phyloP scores from a whole-genome alignment of 176 grass and related monocot species.

The Carex kokanica region DNA sequence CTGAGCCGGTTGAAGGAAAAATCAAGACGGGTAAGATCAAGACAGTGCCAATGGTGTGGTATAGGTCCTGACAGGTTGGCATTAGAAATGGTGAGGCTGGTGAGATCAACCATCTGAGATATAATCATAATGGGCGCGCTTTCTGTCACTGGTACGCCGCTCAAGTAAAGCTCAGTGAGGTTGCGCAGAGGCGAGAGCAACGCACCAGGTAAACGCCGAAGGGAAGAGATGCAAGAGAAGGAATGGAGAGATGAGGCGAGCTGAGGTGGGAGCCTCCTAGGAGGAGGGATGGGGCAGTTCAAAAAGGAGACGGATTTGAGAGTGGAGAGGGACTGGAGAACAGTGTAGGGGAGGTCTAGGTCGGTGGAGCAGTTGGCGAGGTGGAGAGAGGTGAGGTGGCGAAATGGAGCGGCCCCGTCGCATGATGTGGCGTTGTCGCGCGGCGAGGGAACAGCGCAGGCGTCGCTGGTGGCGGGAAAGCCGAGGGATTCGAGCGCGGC shows the following conservation, averaged over 20 bases:
- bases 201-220: conserved; percentile 48
- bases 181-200: conserved; percentile 74
- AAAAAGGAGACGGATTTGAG: conserved; percentile 52
- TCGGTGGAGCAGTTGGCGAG: conserved; percentile 75
- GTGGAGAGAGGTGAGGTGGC: conserved; percentile 62
- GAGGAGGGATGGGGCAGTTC: conserved; percentile 54
- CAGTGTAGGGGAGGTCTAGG: conserved; percentile 56
- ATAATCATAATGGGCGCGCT: conserved; percentile 54
- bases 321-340: conserved; percentile 55
- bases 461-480: conserved; percentile 33
- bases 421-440: conserved; percentile 48
- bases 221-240: conserved; percentile 72
- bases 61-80: conserved; percentile 73
- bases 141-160: conserved; percentile 45
- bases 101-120: conserved; percentile 64
- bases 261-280: conserved; percentile 45
- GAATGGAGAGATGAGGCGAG: conserved; percentile 43
- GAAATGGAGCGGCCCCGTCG: conserved; percentile 58
- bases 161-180: conserved; percentile 67
- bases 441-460: conserved; percentile 33
- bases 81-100: conserved; percentile 48
- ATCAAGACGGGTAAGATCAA: conserved; percentile 71
- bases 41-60: conserved; percentile 83
- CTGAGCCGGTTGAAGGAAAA: conserved; percentile 77
- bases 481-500: conserved; percentile 69